Percentiles rank a stretch among this genome's conserved stretches.
Conservation (phyloP, 2,329 filamentous ascomycete genomes). For the Pseudogymnoascus sp. region DNA sequence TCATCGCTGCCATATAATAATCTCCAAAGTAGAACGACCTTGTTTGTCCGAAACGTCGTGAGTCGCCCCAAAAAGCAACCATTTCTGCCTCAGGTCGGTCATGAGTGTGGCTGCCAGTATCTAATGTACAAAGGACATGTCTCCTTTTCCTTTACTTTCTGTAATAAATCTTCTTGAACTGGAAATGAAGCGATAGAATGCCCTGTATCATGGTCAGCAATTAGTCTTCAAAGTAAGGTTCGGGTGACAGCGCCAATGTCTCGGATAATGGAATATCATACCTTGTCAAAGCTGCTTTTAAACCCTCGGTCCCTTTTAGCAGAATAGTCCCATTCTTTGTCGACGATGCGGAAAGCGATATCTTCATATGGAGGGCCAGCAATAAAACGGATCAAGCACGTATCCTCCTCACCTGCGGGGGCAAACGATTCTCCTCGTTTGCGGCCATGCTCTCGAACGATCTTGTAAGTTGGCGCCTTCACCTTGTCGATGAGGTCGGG, state of each 20-base stretch:
- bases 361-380: slow-evolving; percentile 94
- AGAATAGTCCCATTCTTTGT: slow-evolving; percentile 98
- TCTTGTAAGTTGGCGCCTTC: slow-evolving; percentile 91
- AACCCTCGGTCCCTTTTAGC: slow-evolving; percentile 92
- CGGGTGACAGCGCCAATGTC: neutral
- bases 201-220: slow-evolving; percentile 47
- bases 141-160: slow-evolving; percentile 37
- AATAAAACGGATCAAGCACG: slow-evolving; percentile 91
- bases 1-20: neutral
- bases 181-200: slow-evolving; percentile 92
- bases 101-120: neutral
- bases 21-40: neutral
- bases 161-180: slow-evolving; percentile 82
- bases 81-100: neutral
- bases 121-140: slow-evolving; percentile 4
- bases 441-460: slow-evolving; percentile 85
- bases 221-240: slow-evolving; percentile 1
- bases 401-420: slow-evolving; percentile 91
- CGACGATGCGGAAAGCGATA: slow-evolving; percentile 92
- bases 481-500: slow-evolving; percentile 92
- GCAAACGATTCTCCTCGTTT: slow-evolving; percentile 87
- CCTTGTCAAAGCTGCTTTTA: slow-evolving; percentile 95
- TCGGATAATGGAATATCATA: slow-evolving; percentile 37
- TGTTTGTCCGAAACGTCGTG: neutral
- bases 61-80: neutral